Conservation (phyloP, 176 grass and related monocot genomes). For the Ampelocalamus luodianensis region DNA sequence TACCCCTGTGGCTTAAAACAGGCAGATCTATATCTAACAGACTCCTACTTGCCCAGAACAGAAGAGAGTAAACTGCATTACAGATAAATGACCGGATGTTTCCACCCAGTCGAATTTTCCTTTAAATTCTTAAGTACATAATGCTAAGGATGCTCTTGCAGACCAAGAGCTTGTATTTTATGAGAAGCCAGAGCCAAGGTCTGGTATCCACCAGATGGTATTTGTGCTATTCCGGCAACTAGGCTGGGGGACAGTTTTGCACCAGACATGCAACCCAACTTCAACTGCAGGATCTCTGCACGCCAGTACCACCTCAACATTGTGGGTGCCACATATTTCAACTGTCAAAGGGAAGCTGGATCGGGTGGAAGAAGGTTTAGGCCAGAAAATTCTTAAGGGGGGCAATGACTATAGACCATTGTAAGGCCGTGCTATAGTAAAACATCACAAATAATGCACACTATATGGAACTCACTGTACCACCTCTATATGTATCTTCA, state of each 20-base stretch:
- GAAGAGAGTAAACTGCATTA: neutral
- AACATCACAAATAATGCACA: constrained; percentile 39
- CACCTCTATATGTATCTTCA: constrained; percentile 16
- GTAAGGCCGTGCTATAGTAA: constrained; percentile 1
- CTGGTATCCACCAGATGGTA: constrained; percentile 80
- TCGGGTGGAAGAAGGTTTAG: constrained; percentile 65
- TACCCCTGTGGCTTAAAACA: constrained; percentile 1
- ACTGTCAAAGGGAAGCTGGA: constrained; percentile 79
- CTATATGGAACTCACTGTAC: constrained; percentile 24
- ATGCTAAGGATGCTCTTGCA: constrained; percentile 31
- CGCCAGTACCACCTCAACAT: constrained; percentile 63
- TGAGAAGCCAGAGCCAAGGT: constrained; percentile 67
- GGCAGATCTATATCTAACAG: constrained; percentile 1
- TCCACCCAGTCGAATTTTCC: neutral
- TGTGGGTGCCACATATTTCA: constrained; percentile 66
- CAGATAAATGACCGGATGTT: neutral
- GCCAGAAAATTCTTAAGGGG: constrained; percentile 26
- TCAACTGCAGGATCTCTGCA: constrained; percentile 61
- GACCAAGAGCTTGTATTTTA: constrained; percentile 61
- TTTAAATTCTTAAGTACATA: constrained; percentile 35
- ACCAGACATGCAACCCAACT: constrained; percentile 62
- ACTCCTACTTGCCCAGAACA: neutral
- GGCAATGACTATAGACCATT: neutral
- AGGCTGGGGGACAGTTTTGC: constrained; percentile 60
- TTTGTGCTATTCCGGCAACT: constrained; percentile 68